Evolutionary conservation across 257 asterid genomes (phyloP), one percentile per base, ranked within the genome.

Genomic region (Galeopsis tetrahit): DNA sequence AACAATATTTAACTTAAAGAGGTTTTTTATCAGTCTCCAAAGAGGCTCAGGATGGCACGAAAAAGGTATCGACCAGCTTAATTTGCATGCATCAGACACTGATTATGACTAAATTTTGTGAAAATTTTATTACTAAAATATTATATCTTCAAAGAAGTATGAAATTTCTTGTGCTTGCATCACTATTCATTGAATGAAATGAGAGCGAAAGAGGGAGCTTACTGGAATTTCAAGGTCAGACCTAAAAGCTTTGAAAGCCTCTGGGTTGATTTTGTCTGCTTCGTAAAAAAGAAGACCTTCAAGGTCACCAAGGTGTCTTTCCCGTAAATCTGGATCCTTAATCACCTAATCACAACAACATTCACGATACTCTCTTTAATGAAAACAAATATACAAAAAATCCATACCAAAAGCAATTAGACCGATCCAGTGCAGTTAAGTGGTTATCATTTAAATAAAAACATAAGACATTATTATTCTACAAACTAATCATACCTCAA

Each of bases 401-500:
- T 44, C 4, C 9, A 44, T 48, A n/a, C 28, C 28, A 49, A 5
- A n/a, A 49, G 28, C 56, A 4, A 3, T 46, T 46, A 43, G n/a
- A n/a, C n/a, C n/a, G n/a, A 10, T 4, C 51, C n/a, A 43, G 7
- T 38, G 43, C 10, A 7, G 28, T 21, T 21, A 46, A 6, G 10
- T 46, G 52, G 15, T 46, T 4, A 13, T 48, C n/a, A 13, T 13
- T n/a, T 4, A 48, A 2, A 48, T 48, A 7, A 48, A 48, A 48
- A 48, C 6, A 11, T 48, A 5, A 49, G 9, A n/a, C 56, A 46
- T 2, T 44, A 48, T 2, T 44, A 48, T 11, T 48, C 51, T 7
- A 48, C 21, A 48, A 48, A 14, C 56, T 8, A 38, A 38, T 5
- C 28, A 49, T 49, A 49, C 92, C 70, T 89, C 90, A 79, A 86